Conservation (phyloP, 1,284 basidiomycete species). For the Malassezia vespertilionis region DNA sequence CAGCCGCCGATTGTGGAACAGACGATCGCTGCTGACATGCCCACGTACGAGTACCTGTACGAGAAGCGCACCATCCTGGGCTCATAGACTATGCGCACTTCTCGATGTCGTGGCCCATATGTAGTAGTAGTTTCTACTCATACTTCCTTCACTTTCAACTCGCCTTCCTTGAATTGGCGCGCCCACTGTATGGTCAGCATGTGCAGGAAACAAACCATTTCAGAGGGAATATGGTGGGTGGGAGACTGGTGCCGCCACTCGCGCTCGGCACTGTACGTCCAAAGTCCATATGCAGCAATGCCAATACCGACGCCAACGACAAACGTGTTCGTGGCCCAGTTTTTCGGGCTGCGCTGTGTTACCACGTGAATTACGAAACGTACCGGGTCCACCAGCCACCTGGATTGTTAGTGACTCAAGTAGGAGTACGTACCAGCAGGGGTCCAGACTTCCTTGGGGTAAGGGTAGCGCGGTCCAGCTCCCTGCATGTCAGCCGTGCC, state of each 20-base stretch:
- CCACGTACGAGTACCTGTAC: not conserved
- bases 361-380: not conserved
- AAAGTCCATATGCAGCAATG: slow-evolving; percentile 50
- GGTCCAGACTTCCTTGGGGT: slow-evolving; percentile 55
- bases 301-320: slow-evolving; percentile 50
- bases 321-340: slow-evolving; percentile 53
- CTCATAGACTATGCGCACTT: not conserved
- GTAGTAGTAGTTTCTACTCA: slow-evolving; percentile 2
- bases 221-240: slow-evolving; percentile 36
- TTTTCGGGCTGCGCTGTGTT: slow-evolving; percentile 47
- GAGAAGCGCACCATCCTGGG: not conserved
- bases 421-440: slow-evolving; percentile 46
- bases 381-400: slow-evolving; percentile 55
- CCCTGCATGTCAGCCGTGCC: slow-evolving; percentile 24
- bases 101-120: too few species aligned
- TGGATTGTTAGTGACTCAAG: slow-evolving; percentile 8
- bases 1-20: not conserved
- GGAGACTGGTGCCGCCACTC: slow-evolving; percentile 49
- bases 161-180: slow-evolving; percentile 43
- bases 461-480: slow-evolving; percentile 52
- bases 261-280: slow-evolving; percentile 51
- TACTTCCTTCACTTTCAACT: slow-evolving; percentile 33
- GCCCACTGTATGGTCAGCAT: slow-evolving; percentile 30
- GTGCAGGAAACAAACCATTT: slow-evolving; percentile 1
- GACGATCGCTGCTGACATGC: not conserved